These are phyloP conservation scores for Scutellaria barbata DNA, from an alignment of 257 asterid genomes.

Conservation along the genomic window DNA sequence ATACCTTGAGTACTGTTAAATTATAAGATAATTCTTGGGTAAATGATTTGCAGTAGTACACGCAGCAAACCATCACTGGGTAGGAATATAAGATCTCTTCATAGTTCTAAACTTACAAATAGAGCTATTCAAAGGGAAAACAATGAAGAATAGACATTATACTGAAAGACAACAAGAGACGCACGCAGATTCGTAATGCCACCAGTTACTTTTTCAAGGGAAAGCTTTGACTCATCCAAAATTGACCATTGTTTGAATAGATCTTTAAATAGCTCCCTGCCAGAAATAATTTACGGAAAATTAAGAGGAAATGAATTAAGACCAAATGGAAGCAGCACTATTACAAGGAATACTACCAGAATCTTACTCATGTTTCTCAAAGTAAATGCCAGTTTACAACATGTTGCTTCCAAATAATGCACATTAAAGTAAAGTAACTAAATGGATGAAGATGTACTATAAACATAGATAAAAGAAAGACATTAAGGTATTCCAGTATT, in stretches of 20 bases:
- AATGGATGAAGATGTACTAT: constrained; percentile 8
- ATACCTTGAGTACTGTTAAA: constrained; percentile 81
- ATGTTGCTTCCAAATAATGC: constrained; percentile 27
- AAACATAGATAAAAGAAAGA: not conserved
- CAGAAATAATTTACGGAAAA: constrained; percentile 27
- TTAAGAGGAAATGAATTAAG: not conserved
- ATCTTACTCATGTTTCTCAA: constrained; percentile 11
- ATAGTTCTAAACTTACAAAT: constrained; percentile 9
- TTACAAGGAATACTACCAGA: constrained; percentile 13
- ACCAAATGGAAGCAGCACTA: constrained; percentile 23
- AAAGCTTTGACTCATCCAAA: constrained; percentile 73
- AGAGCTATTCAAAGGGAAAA: constrained; percentile 6
- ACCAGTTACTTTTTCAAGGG: constrained; percentile 89
- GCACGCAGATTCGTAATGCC: constrained; percentile 92
- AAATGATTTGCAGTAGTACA: constrained; percentile 29
- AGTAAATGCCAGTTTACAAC: constrained; percentile 1
- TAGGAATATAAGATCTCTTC: constrained; percentile 1
- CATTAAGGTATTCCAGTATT: not conserved
- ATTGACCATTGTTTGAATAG: constrained; percentile 77
- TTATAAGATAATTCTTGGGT: constrained; percentile 30
- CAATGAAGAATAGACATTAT: not conserved
- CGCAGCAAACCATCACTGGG: constrained; percentile 26
- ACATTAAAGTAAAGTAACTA: constrained; percentile 11
- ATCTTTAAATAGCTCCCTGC: constrained; percentile 87
- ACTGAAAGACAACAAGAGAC: constrained; percentile 38